phyloP scores from a whole-genome alignment of 2,329 filamentous ascomycete genomes.

The Hyphodiscus sp. region DNA sequence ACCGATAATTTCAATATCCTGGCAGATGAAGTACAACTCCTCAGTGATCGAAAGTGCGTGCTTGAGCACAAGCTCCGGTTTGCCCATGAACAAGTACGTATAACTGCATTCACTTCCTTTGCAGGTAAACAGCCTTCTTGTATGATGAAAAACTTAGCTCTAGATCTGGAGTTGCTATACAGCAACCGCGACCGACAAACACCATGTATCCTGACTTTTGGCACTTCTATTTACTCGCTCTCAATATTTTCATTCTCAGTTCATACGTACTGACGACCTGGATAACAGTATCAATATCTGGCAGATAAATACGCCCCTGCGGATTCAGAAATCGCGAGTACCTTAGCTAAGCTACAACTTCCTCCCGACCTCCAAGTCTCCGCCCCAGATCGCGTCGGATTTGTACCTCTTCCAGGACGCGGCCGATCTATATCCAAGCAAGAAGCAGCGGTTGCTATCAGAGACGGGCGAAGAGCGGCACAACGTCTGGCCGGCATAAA shows the following conservation, averaged over 20 bases:
- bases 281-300: conserved; percentile 52
- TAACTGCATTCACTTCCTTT: conserved; percentile 11
- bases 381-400: conserved; percentile 20
- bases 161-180: conserved; percentile 67
- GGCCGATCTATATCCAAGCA: conserved; percentile 37
- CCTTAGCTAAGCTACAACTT: conserved; percentile 59
- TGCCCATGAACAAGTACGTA: conserved; percentile 58
- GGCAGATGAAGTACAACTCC: conserved; percentile 56
- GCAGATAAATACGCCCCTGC: conserved; percentile 63
- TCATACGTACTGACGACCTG: conserved; percentile 25
- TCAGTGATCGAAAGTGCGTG: conserved; percentile 58
- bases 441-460: conserved; percentile 56
- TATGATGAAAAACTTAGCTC: conserved; percentile 61
- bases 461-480: conserved; percentile 56
- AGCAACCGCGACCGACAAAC: conserved; percentile 56
- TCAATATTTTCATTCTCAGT: conserved; percentile 3
- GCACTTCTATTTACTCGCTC: conserved; percentile 21
- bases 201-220: conserved; percentile 45
- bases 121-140: neutral
- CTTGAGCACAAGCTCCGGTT: conserved; percentile 61
- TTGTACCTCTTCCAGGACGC: conserved; percentile 28
- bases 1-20: conserved; percentile 59
- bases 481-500: conserved; percentile 43
- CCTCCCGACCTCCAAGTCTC: conserved; percentile 39
- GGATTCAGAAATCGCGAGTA: conserved; percentile 60